Conservation (phyloP, 2,329 filamentous ascomycete species). For the Phaeomoniella chlamydospora region DNA sequence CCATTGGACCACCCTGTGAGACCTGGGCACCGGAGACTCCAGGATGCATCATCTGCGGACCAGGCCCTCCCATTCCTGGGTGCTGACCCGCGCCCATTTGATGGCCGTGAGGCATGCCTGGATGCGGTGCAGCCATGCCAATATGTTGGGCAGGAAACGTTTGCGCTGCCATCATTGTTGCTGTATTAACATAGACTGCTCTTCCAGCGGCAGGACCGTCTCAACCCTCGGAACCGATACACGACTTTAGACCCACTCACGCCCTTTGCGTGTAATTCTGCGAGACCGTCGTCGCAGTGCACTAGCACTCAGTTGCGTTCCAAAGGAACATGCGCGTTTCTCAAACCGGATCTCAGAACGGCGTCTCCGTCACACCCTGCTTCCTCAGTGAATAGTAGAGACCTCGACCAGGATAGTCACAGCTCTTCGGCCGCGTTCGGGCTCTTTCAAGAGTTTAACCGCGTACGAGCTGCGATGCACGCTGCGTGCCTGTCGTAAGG, state of each 20-base stretch:
- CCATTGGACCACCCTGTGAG: slow-evolving; percentile 48
- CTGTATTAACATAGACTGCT: slow-evolving; percentile 1
- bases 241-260: too few relatives aligned
- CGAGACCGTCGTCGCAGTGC: neutral
- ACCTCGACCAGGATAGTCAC: too few relatives aligned
- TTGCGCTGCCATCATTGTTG: slow-evolving; percentile 39
- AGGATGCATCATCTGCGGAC: slow-evolving; percentile 40
- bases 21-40: slow-evolving; percentile 47
- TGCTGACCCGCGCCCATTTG: slow-evolving; percentile 44
- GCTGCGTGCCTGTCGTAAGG: neutral
- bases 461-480: neutral
- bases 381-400: too few relatives aligned
- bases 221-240: too few relatives aligned
- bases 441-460: neutral
- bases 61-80: slow-evolving; percentile 34
- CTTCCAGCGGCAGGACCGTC: too few relatives aligned
- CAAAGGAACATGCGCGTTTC: neutral
- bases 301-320: neutral
- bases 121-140: slow-evolving; percentile 39
- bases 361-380: too few relatives aligned
- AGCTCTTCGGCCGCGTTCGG: neutral
- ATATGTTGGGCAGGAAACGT: slow-evolving; percentile 43
- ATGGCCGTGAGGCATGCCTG: slow-evolving; percentile 44
- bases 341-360: too few relatives aligned
- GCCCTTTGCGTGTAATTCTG: too few relatives aligned